Conservation (phyloP, 1,139 yeast species). For the Kazachstania sp. region DNA sequence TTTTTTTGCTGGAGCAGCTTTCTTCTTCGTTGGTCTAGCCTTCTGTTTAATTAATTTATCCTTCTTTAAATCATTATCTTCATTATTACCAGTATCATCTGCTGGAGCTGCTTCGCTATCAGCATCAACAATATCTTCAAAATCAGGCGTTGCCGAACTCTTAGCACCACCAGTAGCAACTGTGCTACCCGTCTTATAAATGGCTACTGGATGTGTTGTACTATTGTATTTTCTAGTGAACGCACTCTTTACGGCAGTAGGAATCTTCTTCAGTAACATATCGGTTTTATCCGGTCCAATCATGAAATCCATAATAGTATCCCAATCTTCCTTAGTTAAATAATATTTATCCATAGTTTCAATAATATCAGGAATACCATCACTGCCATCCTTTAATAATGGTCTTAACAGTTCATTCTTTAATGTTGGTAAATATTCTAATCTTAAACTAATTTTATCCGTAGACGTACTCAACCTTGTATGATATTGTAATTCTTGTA, state of each 20-base stretch:
- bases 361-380: constrained; percentile 59
- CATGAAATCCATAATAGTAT: constrained; percentile 69
- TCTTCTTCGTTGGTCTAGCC: constrained; percentile 30
- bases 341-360: constrained; percentile 72
- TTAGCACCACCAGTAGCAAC: constrained; percentile 34
- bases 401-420: constrained; percentile 51
- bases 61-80: constrained; percentile 37
- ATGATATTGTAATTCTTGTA: constrained; percentile 86
- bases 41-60: constrained; percentile 50
- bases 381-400: constrained; percentile 43
- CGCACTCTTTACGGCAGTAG: constrained; percentile 69
- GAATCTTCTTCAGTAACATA: constrained; percentile 47
- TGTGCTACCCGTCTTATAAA: constrained; percentile 41
- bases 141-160: constrained; percentile 42
- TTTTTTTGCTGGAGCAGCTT: constrained; percentile 23
- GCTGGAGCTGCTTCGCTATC: constrained; percentile 49
- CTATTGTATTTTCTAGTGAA: constrained; percentile 81
- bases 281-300: constrained; percentile 53
- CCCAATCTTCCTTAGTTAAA: constrained; percentile 89
- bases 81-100: constrained; percentile 34
- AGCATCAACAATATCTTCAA: constrained; percentile 54
- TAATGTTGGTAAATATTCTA: constrained; percentile 67
- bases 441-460: constrained; percentile 63
- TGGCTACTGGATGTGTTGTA: constrained; percentile 74
- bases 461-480: constrained; percentile 73